Percentiles rank a stretch among this genome's conserved stretches.
Conservation (phyloP, 441 rosid species). For the Manihot esculenta region DNA sequence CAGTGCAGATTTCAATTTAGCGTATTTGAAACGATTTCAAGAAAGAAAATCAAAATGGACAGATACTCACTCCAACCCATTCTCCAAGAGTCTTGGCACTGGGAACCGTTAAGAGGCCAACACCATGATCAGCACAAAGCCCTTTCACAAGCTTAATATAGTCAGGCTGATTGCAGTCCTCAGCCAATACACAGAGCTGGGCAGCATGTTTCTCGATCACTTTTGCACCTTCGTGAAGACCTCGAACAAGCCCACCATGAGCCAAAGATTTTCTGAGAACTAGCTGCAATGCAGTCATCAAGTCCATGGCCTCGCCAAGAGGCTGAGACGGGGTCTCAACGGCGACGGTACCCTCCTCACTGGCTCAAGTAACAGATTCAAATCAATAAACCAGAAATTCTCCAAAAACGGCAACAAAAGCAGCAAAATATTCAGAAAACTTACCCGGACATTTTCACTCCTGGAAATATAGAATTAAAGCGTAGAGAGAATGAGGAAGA, state of each 20-base stretch:
- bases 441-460: neutral
- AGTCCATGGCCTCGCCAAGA: constrained; percentile 75
- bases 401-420: too few relatives aligned
- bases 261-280: constrained; percentile 78
- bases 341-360: constrained; percentile 57
- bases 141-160: constrained; percentile 83
- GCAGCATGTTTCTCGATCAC: constrained; percentile 80
- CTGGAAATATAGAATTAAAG: neutral
- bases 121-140: constrained; percentile 76
- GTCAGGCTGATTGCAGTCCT: constrained; percentile 91
- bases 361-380: constrained; percentile 18
- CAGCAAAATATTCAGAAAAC: neutral
- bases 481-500: too few relatives aligned
- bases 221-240: constrained; percentile 83
- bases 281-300: constrained; percentile 69
- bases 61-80: constrained; percentile 92
- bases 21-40: neutral
- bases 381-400: neutral
- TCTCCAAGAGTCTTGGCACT: constrained; percentile 91
- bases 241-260: constrained; percentile 80
- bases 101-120: constrained; percentile 66
- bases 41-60: neutral
- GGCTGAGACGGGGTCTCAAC: constrained; percentile 38
- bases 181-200: constrained; percentile 80
- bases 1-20: neutral